phyloP scores from a whole-genome alignment of 345 rosid species.

The Camelina hispida region DNA sequence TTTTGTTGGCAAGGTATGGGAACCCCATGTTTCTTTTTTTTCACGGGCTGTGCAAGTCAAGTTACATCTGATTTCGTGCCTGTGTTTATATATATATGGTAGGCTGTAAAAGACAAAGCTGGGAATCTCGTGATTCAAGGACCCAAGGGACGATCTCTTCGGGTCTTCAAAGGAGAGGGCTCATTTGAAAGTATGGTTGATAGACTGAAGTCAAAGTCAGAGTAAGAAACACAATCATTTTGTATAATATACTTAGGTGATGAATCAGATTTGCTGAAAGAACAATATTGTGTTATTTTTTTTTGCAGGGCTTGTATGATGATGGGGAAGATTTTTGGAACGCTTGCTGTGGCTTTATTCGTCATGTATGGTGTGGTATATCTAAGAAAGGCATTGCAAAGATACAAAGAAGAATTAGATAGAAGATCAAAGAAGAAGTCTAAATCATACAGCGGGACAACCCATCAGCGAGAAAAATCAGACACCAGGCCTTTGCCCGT shows the following conservation, averaged over 20 bases:
- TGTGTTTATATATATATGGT: neutral
- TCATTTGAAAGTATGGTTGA: conserved; percentile 23
- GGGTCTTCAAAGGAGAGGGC: conserved; percentile 7
- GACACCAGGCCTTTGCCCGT: neutral
- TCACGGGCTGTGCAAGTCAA: neutral
- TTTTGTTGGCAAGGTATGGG: conserved; percentile 12
- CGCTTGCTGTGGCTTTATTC: conserved; percentile 5
- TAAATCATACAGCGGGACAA: neutral
- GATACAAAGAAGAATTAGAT: neutral
- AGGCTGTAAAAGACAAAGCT: conserved; percentile 28
- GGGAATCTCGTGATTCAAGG: conserved; percentile 23
- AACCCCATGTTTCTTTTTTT: neutral
- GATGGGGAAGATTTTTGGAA: neutral
- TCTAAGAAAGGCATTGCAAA: neutral
- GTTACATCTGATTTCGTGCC: neutral
- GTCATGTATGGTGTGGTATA: neutral
- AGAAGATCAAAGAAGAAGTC: neutral
- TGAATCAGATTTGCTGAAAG: neutral
- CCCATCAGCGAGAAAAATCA: neutral
- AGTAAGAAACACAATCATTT: conserved; percentile 29
- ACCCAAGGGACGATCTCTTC: neutral
- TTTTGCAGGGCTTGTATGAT: conserved; percentile 12
- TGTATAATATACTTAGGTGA: no score
- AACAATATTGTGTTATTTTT: neutral
- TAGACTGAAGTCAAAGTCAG: conserved; percentile 1